phyloP scores from a whole-genome alignment of 2,329 filamentous ascomycete species.

The Pseudogymnoascus sp. region DNA sequence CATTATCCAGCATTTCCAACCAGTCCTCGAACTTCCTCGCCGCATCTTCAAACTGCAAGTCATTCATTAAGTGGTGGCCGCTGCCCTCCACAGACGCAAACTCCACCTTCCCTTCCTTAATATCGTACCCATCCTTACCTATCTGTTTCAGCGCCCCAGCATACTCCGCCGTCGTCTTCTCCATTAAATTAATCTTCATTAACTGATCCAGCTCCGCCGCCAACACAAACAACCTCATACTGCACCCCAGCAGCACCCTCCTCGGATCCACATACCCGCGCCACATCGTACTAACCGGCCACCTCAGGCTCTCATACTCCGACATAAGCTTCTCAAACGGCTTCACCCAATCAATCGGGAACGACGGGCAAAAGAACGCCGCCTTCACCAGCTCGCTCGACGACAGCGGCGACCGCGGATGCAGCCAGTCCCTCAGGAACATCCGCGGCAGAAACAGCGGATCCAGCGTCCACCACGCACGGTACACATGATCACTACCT shows the following conservation, averaged over 20 bases:
- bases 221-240: slow-evolving; percentile 20
- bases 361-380: slow-evolving; percentile 34
- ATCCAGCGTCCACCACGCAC: slow-evolving; percentile 30
- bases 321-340: slow-evolving; percentile 31
- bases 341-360: slow-evolving; percentile 26
- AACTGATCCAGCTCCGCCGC: slow-evolving; percentile 24
- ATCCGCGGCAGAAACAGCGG: slow-evolving; percentile 32
- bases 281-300: slow-evolving; percentile 32
- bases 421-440: slow-evolving; percentile 27
- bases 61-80: slow-evolving; percentile 36
- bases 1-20: slow-evolving; percentile 9
- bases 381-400: slow-evolving; percentile 32
- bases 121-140: slow-evolving; percentile 12
- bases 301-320: slow-evolving; percentile 35
- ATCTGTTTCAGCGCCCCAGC: slow-evolving; percentile 20
- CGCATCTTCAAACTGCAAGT: slow-evolving; percentile 31
- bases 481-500: slow-evolving; percentile 22
- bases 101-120: slow-evolving; percentile 16
- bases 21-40: slow-evolving; percentile 27
- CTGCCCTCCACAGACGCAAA: slow-evolving; percentile 28
- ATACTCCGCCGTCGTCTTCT: slow-evolving; percentile 27
- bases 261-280: slow-evolving; percentile 28
- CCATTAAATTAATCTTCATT: slow-evolving; percentile 20
- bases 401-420: slow-evolving; percentile 33
- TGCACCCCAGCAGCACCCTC: slow-evolving; percentile 25